A percentile compares a stretch with the other conserved stretches of the same genome.
phyloP scores from a whole-genome alignment of 108 stramenopile genomes.

The Cyclotella baltica region DNA sequence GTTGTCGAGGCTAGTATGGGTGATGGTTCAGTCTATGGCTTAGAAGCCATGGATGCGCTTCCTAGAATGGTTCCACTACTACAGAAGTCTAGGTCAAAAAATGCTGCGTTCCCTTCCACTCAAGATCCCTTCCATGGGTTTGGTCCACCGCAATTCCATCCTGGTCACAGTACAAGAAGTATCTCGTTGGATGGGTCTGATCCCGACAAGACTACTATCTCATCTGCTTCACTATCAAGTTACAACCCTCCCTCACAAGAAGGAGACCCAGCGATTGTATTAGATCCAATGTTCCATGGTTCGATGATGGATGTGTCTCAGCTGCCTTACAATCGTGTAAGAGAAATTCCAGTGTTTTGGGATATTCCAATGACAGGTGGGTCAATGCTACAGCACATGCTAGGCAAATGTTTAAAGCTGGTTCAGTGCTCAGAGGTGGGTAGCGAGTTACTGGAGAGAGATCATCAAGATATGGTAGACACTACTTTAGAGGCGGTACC shows the following conservation, averaged over 20 bases:
- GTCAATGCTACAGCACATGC: slow-evolving; percentile 8
- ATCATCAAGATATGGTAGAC: not conserved
- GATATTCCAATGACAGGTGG: slow-evolving; percentile 29
- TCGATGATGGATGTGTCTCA: slow-evolving; percentile 35
- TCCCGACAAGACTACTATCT: not conserved
- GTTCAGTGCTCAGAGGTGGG: slow-evolving; percentile 36
- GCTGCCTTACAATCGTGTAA: slow-evolving; percentile 27
- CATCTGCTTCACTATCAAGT: slow-evolving; percentile 24
- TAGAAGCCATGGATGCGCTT: not conserved
- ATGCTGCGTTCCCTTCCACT: not conserved
- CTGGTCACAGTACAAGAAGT: too few species aligned
- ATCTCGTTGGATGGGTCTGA: slow-evolving; percentile 4
- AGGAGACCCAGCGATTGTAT: not conserved
- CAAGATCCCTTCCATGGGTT: slow-evolving; percentile 31
- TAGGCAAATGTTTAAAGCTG: slow-evolving; percentile 38
- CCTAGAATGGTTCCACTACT: too few species aligned
- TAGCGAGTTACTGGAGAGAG: slow-evolving; percentile 3
- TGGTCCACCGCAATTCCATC: slow-evolving; percentile 36
- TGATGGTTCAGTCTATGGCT: too few species aligned
- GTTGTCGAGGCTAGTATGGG: not conserved
- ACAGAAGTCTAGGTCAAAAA: too few species aligned
- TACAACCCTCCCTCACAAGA: slow-evolving; percentile 23
- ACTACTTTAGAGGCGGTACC: not conserved
- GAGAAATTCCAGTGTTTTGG: slow-evolving; percentile 40
- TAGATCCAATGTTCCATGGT: slow-evolving; percentile 36